These are phyloP conservation scores for Pneumocystis canis DNA, from an alignment of 1,139 yeast species.

Conservation along the genomic window DNA sequence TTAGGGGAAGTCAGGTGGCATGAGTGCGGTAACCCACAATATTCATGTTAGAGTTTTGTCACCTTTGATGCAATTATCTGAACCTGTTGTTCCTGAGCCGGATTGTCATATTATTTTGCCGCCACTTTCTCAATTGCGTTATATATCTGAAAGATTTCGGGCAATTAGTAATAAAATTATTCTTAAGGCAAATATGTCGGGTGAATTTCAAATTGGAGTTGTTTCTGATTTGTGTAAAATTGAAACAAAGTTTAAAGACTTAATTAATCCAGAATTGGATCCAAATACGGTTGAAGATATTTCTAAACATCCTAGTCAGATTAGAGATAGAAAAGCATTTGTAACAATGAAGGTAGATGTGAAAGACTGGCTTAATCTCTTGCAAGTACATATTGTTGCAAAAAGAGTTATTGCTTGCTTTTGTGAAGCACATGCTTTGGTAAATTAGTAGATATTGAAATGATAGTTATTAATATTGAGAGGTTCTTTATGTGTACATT, in stretches of 20 bases:
- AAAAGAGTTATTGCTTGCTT: constrained; percentile 25
- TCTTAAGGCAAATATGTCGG: constrained; percentile 19
- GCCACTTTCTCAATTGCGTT: constrained; percentile 16
- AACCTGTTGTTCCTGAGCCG: constrained; percentile 20
- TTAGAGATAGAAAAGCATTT: constrained; percentile 13
- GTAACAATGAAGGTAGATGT: constrained; percentile 20
- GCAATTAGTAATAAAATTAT: constrained; percentile 18
- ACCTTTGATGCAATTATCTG: constrained; percentile 14
- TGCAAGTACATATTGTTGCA: constrained; percentile 20
- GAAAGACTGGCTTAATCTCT: constrained; percentile 25
- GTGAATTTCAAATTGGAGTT: constrained; percentile 19
- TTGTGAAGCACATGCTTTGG: constrained; percentile 21
- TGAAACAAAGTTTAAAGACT: constrained; percentile 20
- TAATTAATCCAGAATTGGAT: constrained; percentile 18
- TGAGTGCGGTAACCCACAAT: constrained; percentile 12
- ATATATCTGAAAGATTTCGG: constrained; percentile 19
- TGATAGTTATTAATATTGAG: background rate
- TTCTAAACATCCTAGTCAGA: constrained; percentile 5
- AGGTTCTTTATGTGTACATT: constrained; percentile 22
- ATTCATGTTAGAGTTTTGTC: constrained; percentile 12
- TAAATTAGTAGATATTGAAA: constrained; percentile 5
- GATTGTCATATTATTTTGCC: constrained; percentile 17
- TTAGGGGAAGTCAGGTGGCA: constrained; percentile 10
- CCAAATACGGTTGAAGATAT: constrained; percentile 10
- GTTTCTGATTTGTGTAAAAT: constrained; percentile 20